phyloP scores from a whole-genome alignment of 1,284 basidiomycete genomes.

The Amylostereum areolatum region DNA sequence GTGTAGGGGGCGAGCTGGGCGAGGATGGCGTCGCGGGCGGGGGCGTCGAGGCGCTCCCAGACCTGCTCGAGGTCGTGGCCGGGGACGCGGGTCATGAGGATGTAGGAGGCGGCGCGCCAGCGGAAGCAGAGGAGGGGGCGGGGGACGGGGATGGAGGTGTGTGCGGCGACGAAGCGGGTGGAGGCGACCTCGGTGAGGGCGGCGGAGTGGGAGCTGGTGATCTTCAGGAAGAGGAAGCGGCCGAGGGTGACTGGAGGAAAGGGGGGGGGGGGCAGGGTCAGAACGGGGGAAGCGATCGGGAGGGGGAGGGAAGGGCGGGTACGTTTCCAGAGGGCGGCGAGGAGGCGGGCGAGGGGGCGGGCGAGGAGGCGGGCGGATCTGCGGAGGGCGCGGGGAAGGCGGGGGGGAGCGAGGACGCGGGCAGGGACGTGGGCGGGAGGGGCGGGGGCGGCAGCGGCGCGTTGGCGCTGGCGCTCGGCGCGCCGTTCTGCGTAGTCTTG shows the following conservation, averaged over 20 bases:
- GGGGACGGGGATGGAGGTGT: slow-evolving; percentile 12
- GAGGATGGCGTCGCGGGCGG: neutral
- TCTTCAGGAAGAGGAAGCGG: neutral
- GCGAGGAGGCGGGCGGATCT: too few relatives aligned
- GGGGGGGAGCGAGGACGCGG: too few relatives aligned
- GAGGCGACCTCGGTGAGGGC: slow-evolving; percentile 1
- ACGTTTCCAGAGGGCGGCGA: too few relatives aligned
- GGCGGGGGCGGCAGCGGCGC: too few relatives aligned
- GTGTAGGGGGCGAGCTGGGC: slow-evolving; percentile 2
- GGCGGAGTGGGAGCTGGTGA: neutral
- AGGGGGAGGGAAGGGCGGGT: too few relatives aligned
- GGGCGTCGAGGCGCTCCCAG: slow-evolving; percentile 1
- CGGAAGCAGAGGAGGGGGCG: neutral
- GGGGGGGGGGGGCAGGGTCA: too few relatives aligned
- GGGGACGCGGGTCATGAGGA: slow-evolving; percentile 8
- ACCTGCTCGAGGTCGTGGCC: slow-evolving; percentile 1
- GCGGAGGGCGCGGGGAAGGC: too few relatives aligned
- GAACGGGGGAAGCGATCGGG: too few relatives aligned
- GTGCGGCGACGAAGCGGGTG: slow-evolving; percentile 6
- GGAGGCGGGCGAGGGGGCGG: too few relatives aligned
- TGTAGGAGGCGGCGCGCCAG: neutral
- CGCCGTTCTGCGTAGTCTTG: too few relatives aligned
- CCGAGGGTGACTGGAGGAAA: neutral
- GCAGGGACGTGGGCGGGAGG: too few relatives aligned
- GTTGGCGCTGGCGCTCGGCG: too few relatives aligned